Evolutionary conservation across 163 green algal genomes (phyloP).

Genomic region (Scenedesmus sp.): DNA sequence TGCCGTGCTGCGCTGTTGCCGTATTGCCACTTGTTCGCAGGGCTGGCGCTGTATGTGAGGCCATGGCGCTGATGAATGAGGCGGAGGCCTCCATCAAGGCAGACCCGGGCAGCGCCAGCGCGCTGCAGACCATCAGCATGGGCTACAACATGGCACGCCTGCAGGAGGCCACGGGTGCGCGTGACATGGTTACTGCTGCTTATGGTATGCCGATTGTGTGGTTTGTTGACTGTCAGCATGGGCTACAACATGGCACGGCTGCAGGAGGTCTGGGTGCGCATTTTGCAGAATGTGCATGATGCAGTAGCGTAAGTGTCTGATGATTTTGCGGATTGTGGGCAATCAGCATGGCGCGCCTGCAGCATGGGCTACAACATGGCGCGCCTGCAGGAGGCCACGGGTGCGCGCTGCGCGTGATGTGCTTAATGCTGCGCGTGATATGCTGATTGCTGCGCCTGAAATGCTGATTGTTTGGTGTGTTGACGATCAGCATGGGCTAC

Average conservation of each 20-base stretch:
- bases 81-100: conserved; percentile 58
- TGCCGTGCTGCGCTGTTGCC: neutral
- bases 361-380: conserved; percentile 91
- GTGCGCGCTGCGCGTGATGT: conserved; percentile 46
- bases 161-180: conserved; percentile 77
- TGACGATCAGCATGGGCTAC: conserved; percentile 84
- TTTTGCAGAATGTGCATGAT: too few relatives aligned
- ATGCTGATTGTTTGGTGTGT: neutral
- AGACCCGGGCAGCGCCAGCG: neutral
- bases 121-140: conserved; percentile 77
- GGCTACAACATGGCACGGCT: conserved; percentile 89
- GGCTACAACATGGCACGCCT: conserved; percentile 90
- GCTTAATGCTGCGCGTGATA: neutral
- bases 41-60: conserved; percentile 60
- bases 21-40: conserved; percentile 6
- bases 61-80: conserved; percentile 69
- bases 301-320: too few relatives aligned
- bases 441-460: too few relatives aligned
- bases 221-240: conserved; percentile 76
- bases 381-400: conserved; percentile 79
- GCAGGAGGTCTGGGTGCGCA: conserved; percentile 67
- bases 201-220: neutral
- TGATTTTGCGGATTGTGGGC: too few relatives aligned
- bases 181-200: neutral
- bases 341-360: conserved; percentile 58